Conservation (phyloP, 352 stramenopile species). For the Globisporangium polare region DNA sequence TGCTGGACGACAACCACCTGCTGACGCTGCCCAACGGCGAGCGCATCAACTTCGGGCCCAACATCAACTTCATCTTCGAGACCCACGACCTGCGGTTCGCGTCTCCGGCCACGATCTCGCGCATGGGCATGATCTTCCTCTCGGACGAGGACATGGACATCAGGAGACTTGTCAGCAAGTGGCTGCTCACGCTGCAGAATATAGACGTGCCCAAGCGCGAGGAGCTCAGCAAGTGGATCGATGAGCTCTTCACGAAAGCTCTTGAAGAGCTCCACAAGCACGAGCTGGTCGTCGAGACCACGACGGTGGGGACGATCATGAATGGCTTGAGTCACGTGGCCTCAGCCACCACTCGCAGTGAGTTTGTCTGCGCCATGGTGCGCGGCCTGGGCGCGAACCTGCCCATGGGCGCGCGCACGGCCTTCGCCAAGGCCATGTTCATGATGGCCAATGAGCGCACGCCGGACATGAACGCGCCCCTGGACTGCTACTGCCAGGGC, state of each 20-base stretch:
- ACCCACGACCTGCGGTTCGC: conserved; percentile 94
- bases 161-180: conserved; percentile 75
- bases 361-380: conserved; percentile 91
- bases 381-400: conserved; percentile 92
- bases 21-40: conserved; percentile 96
- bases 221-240: conserved; percentile 82
- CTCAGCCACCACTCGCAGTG: conserved; percentile 55
- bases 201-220: conserved; percentile 32
- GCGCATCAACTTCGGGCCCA: conserved; percentile 92
- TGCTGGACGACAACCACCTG: conserved; percentile 96
- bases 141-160: conserved; percentile 89
- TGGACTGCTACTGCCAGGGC: conserved; percentile 88
- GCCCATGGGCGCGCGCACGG: conserved; percentile 50
- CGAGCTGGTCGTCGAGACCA: conserved; percentile 89
- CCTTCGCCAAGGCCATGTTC: conserved; percentile 90
- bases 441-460: conserved; percentile 90
- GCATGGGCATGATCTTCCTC: conserved; percentile 97
- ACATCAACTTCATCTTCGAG: conserved; percentile 98
- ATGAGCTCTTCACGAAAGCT: conserved; percentile 89
- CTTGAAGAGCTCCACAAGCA: conserved; percentile 87
- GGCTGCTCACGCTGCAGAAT: conserved; percentile 63
- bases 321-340: conserved; percentile 90
- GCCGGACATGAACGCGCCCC: conserved; percentile 77
- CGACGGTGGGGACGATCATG: conserved; percentile 92
- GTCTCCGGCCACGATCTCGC: conserved; percentile 94